phyloP scores from a whole-genome alignment of 2,329 filamentous ascomycete species.

The Nigrospora oryzae region DNA sequence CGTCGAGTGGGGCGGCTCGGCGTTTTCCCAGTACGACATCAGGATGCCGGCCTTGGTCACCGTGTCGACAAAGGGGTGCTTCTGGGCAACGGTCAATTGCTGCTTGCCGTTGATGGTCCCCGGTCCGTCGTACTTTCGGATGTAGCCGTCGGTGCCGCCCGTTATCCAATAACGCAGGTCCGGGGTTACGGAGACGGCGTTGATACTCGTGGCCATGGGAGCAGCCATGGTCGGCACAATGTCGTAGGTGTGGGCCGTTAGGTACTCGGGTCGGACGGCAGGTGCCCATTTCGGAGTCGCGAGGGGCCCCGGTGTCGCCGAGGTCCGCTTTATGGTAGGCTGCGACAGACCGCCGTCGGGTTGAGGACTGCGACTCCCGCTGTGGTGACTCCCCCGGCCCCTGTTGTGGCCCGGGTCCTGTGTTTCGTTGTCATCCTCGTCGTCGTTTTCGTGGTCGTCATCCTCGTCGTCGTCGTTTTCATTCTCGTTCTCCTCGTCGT shows the following conservation, averaged over 20 bases:
- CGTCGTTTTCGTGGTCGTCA: conserved; percentile 25
- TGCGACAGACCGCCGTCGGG: conserved; percentile 4
- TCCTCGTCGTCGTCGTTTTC: conserved; percentile 23
- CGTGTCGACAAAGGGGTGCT: conserved; percentile 94
- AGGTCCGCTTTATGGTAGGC: conserved; percentile 17
- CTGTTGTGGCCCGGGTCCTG: conserved; percentile 31
- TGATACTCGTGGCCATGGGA: conserved; percentile 91
- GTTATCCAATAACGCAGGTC: conserved; percentile 95
- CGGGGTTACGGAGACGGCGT: conserved; percentile 82
- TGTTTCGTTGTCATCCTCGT: conserved; percentile 27
- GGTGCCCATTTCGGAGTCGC: conserved; percentile 40
- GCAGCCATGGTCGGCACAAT: conserved; percentile 96
- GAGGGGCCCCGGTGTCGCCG: conserved; percentile 20
- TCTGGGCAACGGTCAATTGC: conserved; percentile 86
- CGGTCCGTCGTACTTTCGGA: conserved; percentile 92
- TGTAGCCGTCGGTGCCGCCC: conserved; percentile 89
- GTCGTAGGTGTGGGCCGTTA: conserved; percentile 77
- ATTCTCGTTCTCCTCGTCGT: conserved; percentile 23
- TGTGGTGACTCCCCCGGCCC: conserved; percentile 14
- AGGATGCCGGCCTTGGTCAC: conserved; percentile 92
- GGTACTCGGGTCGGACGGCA: conserved; percentile 64
- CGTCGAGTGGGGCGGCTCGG: conserved; percentile 56
- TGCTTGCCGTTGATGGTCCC: conserved; percentile 94
- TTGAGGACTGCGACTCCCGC: conserved; percentile 13
- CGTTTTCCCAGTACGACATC: conserved; percentile 98